Evolutionary conservation across 2,329 filamentous ascomycete species (phyloP).

Genomic region (Neophaeococcomyces aloes): DNA sequence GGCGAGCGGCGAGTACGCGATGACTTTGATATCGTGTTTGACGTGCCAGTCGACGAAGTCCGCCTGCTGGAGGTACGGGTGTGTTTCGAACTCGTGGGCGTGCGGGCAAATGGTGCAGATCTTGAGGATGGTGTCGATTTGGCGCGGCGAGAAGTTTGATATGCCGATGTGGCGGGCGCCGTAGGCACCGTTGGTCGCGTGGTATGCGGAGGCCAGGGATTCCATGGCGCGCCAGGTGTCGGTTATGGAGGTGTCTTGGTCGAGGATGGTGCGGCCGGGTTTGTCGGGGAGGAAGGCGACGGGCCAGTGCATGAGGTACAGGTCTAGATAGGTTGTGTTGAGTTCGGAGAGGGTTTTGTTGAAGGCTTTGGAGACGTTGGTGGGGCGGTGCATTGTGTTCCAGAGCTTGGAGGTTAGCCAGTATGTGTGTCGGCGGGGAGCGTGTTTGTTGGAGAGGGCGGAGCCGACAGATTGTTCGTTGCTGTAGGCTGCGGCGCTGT

Average conservation of each 20-base stretch:
- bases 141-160: slow-evolving; percentile 38
- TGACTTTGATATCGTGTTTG: slow-evolving; percentile 27
- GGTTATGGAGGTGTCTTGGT: slow-evolving; percentile 22
- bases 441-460: slow-evolving; percentile 50
- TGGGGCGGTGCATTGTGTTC: slow-evolving; percentile 58
- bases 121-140: slow-evolving; percentile 24
- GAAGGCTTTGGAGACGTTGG: slow-evolving; percentile 50
- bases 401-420: slow-evolving; percentile 73
- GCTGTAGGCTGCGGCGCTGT: slow-evolving; percentile 32
- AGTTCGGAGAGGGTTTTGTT: slow-evolving; percentile 32
- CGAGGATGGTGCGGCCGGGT: slow-evolving; percentile 22
- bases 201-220: slow-evolving; percentile 46
- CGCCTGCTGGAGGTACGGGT: slow-evolving; percentile 31
- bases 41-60: slow-evolving; percentile 28
- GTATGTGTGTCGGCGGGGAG: slow-evolving; percentile 50
- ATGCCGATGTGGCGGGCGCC: slow-evolving; percentile 50
- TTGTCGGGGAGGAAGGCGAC: slow-evolving; percentile 25
- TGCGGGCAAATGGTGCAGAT: slow-evolving; percentile 21
- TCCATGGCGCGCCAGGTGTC: slow-evolving; percentile 56
- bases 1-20: slow-evolving; percentile 29
- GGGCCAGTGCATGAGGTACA: slow-evolving; percentile 39
- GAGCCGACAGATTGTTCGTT: slow-evolving; percentile 61
- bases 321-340: slow-evolving; percentile 32
- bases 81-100: slow-evolving; percentile 30
- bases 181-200: slow-evolving; percentile 39